These are phyloP conservation scores for Calonectria crousiana DNA, from an alignment of 2,329 filamentous ascomycete genomes.

Conservation along the genomic window DNA sequence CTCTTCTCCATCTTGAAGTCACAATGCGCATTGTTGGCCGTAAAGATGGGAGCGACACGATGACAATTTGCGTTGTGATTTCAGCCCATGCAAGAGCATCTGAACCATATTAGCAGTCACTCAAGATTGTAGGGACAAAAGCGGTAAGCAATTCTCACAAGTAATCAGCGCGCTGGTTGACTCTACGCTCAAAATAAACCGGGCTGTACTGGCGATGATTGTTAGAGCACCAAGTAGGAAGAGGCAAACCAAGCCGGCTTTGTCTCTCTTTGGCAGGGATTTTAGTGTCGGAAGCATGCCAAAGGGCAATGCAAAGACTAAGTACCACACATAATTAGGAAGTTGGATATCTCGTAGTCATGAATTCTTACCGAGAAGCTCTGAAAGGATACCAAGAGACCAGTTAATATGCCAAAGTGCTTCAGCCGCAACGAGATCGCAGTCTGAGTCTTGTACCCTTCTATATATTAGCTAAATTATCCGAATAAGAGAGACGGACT, in stretches of 20 bases:
- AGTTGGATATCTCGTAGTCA: no score
- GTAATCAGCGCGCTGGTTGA: neutral
- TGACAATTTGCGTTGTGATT: slow-evolving; percentile 7
- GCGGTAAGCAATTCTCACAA: neutral
- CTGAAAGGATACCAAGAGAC: neutral
- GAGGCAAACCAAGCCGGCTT: neutral
- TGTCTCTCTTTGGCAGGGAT: neutral
- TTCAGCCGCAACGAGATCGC: no score
- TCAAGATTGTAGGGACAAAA: no score
- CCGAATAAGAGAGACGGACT: no score
- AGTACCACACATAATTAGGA: neutral
- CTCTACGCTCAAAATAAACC: neutral
- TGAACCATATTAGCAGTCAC: neutral
- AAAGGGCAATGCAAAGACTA: neutral
- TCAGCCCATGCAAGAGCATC: neutral
- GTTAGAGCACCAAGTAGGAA: neutral
- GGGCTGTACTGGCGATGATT: neutral
- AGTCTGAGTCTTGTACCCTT: neutral
- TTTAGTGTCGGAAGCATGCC: slow-evolving; percentile 1
- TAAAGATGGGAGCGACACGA: neutral
- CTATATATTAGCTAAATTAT: neutral
- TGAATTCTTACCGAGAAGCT: neutral
- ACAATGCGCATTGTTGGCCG: neutral
- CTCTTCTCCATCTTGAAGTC: neutral
- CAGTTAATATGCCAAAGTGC: neutral